Base-by-base conservation (phyloP, 1,139 yeast genomes). In the Magnusiomyces tetraspermus region DNA sequence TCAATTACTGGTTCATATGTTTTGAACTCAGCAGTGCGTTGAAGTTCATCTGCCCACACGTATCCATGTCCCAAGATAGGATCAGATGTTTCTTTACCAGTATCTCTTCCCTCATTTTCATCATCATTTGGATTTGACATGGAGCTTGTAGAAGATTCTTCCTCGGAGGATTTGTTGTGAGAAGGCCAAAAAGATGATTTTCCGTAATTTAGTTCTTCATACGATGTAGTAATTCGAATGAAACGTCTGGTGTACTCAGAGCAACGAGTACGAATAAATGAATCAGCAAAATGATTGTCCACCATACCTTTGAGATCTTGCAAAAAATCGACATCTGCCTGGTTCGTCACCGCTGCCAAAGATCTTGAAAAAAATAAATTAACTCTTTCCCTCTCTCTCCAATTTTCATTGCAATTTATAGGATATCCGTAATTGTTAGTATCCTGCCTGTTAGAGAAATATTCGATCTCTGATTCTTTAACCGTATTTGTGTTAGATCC, bases 21-120 rank as follows among this genome's bases (percentile, higher is more conserved):
- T 26, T 54, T 54, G 43, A 66, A 58, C 52, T 68, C 70, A 17
- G 54, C 51, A 28, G 51, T 51, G 37, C 58, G 57, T 31, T 63
- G 64, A 2, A 57, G 51, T 11, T 66, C 69, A 28, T 58, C 59
- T 13, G 61, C 54, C 71, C 70, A 68, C 4, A 63, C 64, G 50
- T 64, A 66, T 2, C 71, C 71, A 49, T 63, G 62, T 19, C 69
- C 70, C 58, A 48, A 67, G 71, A n/a, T n/a, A 13, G 65, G 67
- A 5, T 62, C 57, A 8, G 33, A 30, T 13, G 13, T 13, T 8
- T 30, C 11, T 30, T 17, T 36, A 5, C 40, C 40, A 6, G 19
- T n/a, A 10, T 10, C 40, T 42, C 64, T 64, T 43, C 61, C 62
- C 50, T 62, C 67, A 38, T 57, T 56, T 8, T 30, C 33, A 8